These are phyloP conservation scores for Epipyxis sp. DNA, from an alignment of 108 stramenopile genomes.

Conservation along the genomic window DNA sequence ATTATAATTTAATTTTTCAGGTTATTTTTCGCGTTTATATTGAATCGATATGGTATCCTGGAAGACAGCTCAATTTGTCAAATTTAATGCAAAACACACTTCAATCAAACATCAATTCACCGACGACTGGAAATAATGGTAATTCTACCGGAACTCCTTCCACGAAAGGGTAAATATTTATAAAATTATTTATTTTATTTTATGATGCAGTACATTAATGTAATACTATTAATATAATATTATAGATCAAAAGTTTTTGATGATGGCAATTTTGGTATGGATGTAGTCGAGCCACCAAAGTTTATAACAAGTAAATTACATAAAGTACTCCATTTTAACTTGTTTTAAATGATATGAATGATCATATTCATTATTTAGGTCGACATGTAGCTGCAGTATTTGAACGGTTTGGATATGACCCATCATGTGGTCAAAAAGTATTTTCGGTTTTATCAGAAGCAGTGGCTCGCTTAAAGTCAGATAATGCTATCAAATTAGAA, in stretches of 20 bases:
- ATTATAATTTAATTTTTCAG: too few relatives aligned
- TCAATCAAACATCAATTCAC: too few relatives aligned
- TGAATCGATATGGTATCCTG: constrained; percentile 28
- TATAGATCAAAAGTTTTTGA: too few relatives aligned
- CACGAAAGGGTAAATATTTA: too few relatives aligned
- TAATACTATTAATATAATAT: too few relatives aligned
- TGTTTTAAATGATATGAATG: constrained; percentile 4
- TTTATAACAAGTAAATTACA: too few relatives aligned
- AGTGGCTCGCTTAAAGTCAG: not conserved
- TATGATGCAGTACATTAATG: too few relatives aligned
- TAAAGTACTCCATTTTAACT: not conserved
- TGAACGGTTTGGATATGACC: constrained; percentile 26
- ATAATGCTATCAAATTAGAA: not conserved
- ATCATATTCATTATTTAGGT: too few relatives aligned
- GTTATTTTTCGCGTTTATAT: constrained; percentile 26
- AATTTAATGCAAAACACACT: not conserved
- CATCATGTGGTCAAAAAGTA: not conserved
- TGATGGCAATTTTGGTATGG: not conserved
- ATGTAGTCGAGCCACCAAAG: constrained; percentile 30
- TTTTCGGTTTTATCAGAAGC: not conserved
- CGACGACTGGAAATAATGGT: too few relatives aligned
- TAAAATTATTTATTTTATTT: too few relatives aligned
- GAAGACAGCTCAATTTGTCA: constrained; percentile 15
- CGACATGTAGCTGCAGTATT: constrained; percentile 27
- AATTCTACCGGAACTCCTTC: too few relatives aligned